Percentiles rank a stretch among this genome's conserved stretches.
These are phyloP conservation scores for Fagopyrum tataricum DNA, from an alignment of 148 eudicot species.

Conservation along the genomic window DNA sequence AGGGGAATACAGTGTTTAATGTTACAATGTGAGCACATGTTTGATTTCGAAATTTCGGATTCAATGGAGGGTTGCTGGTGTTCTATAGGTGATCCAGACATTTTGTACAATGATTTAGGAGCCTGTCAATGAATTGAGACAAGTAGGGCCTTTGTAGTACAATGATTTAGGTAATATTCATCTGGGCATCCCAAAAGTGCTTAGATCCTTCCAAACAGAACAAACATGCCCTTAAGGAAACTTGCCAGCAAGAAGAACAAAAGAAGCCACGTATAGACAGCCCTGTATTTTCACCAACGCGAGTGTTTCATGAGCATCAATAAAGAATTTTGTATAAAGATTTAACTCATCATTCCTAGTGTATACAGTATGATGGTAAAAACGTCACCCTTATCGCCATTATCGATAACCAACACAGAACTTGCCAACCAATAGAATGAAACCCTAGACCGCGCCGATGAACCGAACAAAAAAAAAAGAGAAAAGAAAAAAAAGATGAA, in stretches of 20 bases:
- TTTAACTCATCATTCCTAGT: background rate
- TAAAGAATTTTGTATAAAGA: background rate
- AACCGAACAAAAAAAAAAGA: background rate
- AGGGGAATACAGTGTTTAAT: background rate
- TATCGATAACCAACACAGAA: background rate
- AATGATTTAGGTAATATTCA: too few species aligned
- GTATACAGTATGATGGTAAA: background rate
- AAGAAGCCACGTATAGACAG: too few species aligned
- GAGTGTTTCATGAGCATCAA: too few species aligned
- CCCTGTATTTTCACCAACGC: too few species aligned
- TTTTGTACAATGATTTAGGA: too few species aligned
- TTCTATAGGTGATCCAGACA: background rate
- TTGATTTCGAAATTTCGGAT: background rate
- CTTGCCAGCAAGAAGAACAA: too few species aligned
- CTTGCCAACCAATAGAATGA: conserved; percentile 10
- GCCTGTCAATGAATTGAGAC: too few species aligned
- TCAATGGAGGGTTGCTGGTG: background rate
- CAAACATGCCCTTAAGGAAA: too few species aligned
- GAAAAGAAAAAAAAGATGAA: background rate
- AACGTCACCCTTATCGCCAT: background rate
- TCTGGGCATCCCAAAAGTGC: too few species aligned
- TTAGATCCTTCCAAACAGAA: too few species aligned
- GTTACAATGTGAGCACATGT: background rate
- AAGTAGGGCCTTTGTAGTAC: too few species aligned
- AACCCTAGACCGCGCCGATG: background rate